Base-by-base conservation (phyloP, 805 yeast species). In the Lipomyces yamadae region DNA sequence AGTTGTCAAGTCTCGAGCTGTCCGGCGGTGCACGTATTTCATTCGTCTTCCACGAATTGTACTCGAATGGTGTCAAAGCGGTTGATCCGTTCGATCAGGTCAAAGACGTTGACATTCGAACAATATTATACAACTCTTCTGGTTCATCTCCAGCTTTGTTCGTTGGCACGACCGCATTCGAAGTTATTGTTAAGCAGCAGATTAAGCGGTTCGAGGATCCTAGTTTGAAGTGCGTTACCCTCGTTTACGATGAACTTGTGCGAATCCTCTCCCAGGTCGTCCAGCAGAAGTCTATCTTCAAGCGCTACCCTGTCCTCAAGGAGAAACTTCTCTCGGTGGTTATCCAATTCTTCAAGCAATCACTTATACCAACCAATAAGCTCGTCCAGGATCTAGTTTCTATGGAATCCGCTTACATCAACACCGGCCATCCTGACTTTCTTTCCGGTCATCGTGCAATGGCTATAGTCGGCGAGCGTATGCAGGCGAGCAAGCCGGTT, bases 1-100 rank as follows among this genome's bases (percentile, higher is more conserved):
- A 95, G 75, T 82, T 95, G 71, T 87, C 96, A 7, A 87, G 93
- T 8, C 86, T 88, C 74, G 99, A 95, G 80, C 85, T 95, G 72
- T 90, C 97, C 72, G 99, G 99, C 77, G 99, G 97, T 79, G 99
- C 99, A 0, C 90, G 99, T 84, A 90, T 94, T 69, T 88, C 96
- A 37, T 95, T 92, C 82, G 98, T 94, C 24, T 95, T 94, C 82
- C 98, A 94, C 78, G 98, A 94, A 81, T 90, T 95, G 65, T 94
- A 87, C 82, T 89, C 94, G 76, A 93, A 91, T 77, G 98, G 98
- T 80, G 84, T 94, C 64, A 86, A 86, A 76, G 90, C 97, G 0
- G 83, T 94, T 65, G 98, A 94, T 78, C 99, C 99, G 60, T 95
- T 92, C 78, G 98, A 94, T 77, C 97, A 92, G 78, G 92, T 94